Percentiles rank a stretch among this genome's conserved stretches.
Conservation (phyloP, 2,329 filamentous ascomycete genomes). For the Cadophora gregata region DNA sequence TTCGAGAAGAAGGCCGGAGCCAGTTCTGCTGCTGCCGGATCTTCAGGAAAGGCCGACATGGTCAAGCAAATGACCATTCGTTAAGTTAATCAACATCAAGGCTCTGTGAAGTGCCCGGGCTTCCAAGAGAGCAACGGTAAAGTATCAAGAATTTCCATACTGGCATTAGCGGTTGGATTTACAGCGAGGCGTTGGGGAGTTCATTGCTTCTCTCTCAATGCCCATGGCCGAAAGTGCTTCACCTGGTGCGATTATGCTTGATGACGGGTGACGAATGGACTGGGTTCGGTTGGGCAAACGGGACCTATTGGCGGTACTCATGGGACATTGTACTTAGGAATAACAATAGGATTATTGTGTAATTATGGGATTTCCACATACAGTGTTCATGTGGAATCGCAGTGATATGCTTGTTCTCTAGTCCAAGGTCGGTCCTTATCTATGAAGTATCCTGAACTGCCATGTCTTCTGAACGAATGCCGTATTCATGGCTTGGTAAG, state of each 20-base stretch:
- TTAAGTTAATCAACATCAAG: slow-evolving; percentile 52
- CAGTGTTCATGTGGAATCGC: no score
- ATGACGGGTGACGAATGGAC: slow-evolving; percentile 37
- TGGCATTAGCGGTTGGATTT: slow-evolving; percentile 53
- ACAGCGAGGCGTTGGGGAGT: slow-evolving; percentile 61
- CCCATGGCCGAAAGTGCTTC: slow-evolving; percentile 57
- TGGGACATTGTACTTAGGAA: slow-evolving; percentile 6
- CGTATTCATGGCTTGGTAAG: no score
- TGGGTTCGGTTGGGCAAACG: background rate
- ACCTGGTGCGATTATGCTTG: slow-evolving; percentile 47
- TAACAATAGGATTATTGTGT: slow-evolving; percentile 9
- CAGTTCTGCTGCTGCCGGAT: slow-evolving; percentile 67
- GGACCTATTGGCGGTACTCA: background rate
- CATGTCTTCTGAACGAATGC: no score
- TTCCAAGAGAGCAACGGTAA: slow-evolving; percentile 40
- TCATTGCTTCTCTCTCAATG: slow-evolving; percentile 49
- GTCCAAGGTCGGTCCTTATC: no score
- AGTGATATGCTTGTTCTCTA: no score
- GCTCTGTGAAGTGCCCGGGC: slow-evolving; percentile 37
- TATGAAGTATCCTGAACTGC: no score
- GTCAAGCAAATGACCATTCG: slow-evolving; percentile 96
- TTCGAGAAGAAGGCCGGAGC: slow-evolving; percentile 96
- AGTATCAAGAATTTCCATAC: slow-evolving; percentile 45
- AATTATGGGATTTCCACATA: background rate
- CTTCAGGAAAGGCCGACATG: slow-evolving; percentile 81